Percentiles rank a stretch among this genome's conserved stretches.
phyloP scores from a whole-genome alignment of 805 yeast species.

The Helenozyma baotianmanensis region DNA sequence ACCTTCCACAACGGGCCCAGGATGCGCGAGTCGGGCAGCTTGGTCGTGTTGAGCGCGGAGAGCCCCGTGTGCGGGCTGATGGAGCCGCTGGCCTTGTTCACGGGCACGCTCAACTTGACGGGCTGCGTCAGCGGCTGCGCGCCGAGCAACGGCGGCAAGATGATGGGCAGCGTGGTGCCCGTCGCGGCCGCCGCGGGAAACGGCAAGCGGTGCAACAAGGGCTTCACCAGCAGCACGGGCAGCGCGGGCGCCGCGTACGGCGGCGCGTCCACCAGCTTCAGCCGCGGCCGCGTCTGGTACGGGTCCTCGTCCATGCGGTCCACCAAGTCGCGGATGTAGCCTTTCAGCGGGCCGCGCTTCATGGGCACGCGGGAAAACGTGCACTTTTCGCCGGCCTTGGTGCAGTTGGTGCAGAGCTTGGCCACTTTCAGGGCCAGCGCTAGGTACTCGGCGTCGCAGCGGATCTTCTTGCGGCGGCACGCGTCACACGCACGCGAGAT shows the following conservation, averaged over 20 bases:
- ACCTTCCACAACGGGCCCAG: conserved; percentile 57
- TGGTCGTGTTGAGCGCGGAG: background rate
- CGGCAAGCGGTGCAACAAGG: conserved; percentile 10
- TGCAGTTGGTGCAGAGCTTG: conserved; percentile 58
- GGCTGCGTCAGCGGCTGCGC: conserved; percentile 10
- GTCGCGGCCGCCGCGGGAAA: conserved; percentile 7
- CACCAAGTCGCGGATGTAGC: conserved; percentile 47
- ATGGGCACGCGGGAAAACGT: conserved; percentile 67
- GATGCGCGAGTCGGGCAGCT: conserved; percentile 17
- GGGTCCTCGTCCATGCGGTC: conserved; percentile 26
- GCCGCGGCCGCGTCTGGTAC: conserved; percentile 8
- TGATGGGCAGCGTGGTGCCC: conserved; percentile 13
- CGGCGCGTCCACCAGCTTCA: conserved; percentile 12
- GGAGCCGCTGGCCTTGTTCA: conserved; percentile 3
- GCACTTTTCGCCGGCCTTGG: conserved; percentile 56
- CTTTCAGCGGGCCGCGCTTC: conserved; percentile 78
- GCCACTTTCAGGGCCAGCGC: conserved; percentile 42
- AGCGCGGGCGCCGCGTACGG: conserved; percentile 5
- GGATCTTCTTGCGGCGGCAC: conserved; percentile 68
- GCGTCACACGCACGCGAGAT: conserved; percentile 81
- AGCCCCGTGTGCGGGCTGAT: conserved; percentile 4
- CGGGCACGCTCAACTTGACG: conserved; percentile 10
- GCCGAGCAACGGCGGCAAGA: conserved; percentile 16
- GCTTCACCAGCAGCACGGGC: conserved; percentile 7
- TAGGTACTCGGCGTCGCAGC: conserved; percentile 60